Base-by-base conservation (phyloP, 768 basidiomycete species). In the Suillus bovinus region DNA sequence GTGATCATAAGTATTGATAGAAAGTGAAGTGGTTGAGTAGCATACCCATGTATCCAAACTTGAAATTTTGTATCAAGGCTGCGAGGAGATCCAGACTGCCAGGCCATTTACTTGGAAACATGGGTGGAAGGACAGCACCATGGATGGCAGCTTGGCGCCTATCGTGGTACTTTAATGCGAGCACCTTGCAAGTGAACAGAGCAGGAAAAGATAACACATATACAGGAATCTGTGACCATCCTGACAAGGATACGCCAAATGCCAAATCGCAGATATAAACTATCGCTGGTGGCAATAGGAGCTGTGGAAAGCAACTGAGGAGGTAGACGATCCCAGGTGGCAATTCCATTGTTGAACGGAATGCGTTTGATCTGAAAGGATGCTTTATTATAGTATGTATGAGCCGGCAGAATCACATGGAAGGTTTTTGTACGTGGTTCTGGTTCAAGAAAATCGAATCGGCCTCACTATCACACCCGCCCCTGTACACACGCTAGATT, bases 31-130 rank as follows among this genome's bases (percentile, higher is more conserved):
- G 27, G 58, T n/a, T 5, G 44, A 27, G 24, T 22, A 1, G 13
- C 79, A 8, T 63, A 81, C 86, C 83, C 22, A 78, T 77, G 70
- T 86, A 86, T 1, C 84, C 86, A 44, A 68, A 67, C 4, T 72
- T 71, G 59, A 78, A 79, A 36, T 78, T 76, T 56, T 74, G 64
- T 58, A 77, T 71, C 74, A 83, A 69, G 16, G 34, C 61, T n/a
- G 65, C 63, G 29, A 85, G 67, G 17, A 84, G 65, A 63, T 85
- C 85, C 4, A 82, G n/a, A 62, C 80, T 82, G 29, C 82, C 84
- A 7, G 78, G 71, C 68, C 64, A 74, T 44, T 71, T 79, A 0
- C 81, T 82, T 31, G 68, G 63, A 1, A 74, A 68, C 20, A 63
- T 70, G 1, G 82, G 82, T 0, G 80, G 70, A n/a, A 82, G 69